A percentile compares a stretch with the other conserved stretches of the same genome.
Evolutionary conservation across 345 rosid species (phyloP).

Genomic region (Odontarrhena argentea): DNA sequence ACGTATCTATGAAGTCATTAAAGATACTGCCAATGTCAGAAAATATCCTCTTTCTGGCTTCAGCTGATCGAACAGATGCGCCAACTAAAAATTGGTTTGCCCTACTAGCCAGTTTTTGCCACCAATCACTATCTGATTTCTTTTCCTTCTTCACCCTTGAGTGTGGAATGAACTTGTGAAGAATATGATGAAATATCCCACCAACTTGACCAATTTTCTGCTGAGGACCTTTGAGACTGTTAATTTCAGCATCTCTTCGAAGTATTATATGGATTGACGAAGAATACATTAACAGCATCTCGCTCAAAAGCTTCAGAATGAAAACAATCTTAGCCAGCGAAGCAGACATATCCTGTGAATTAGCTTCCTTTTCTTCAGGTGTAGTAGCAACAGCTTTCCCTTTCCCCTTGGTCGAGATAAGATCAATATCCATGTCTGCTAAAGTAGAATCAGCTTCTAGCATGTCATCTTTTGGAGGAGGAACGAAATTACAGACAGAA

Average conservation of each 20-base stretch:
- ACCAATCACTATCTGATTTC: conserved; percentile 86
- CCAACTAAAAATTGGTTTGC: conserved; percentile 89
- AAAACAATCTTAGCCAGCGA: conserved; percentile 83
- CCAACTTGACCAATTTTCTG: conserved; percentile 52
- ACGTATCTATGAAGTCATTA: conserved; percentile 66
- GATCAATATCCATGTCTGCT: conserved; percentile 91
- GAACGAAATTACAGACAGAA: conserved; percentile 60
- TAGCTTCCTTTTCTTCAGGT: conserved; percentile 57
- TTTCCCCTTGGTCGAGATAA: conserved; percentile 71
- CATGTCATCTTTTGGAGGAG: conserved; percentile 60
- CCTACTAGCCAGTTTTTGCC: conserved; percentile 75
- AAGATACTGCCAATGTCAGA: conserved; percentile 68
- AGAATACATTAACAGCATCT: conserved; percentile 82
- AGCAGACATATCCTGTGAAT: conserved; percentile 65
- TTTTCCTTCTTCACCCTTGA: conserved; percentile 67
- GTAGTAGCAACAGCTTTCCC: conserved; percentile 80
- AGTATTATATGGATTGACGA: conserved; percentile 81
- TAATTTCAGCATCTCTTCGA: conserved; percentile 74
- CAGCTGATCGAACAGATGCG: conserved; percentile 84
- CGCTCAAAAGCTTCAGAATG: conserved; percentile 85
- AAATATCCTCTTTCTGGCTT: conserved; percentile 85
- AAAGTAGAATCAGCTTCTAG: conserved; percentile 51
- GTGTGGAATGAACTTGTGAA: conserved; percentile 72
- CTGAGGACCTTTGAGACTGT: conserved; percentile 57
- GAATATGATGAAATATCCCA: conserved; percentile 81